These are phyloP conservation scores for Aspergillus brasiliensis DNA, from an alignment of 2,329 filamentous ascomycete genomes.

Conservation along the genomic window DNA sequence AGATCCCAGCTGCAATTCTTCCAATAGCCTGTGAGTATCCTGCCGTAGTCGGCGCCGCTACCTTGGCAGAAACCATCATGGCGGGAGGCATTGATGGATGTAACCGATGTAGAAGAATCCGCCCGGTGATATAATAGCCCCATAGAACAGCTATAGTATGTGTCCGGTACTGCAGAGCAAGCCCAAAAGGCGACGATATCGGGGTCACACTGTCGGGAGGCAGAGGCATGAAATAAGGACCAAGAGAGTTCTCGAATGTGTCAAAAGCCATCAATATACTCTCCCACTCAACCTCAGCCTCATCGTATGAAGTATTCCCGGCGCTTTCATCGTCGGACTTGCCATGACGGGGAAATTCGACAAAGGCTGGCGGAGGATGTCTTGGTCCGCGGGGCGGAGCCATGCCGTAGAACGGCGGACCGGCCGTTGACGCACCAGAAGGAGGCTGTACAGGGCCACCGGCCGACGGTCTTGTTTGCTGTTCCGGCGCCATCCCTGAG, in stretches of 20 bases:
- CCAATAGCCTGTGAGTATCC: conserved; percentile 74
- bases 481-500: conserved; percentile 14
- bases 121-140: conserved; percentile 82
- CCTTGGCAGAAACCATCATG: conserved; percentile 80
- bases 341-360: conserved; percentile 30
- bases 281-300: conserved; percentile 78
- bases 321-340: conserved; percentile 54
- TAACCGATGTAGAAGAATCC: conserved; percentile 77
- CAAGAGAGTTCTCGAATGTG: conserved; percentile 60
- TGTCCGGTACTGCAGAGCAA: conserved; percentile 77
- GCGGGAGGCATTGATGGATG: conserved; percentile 91
- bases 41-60: conserved; percentile 72
- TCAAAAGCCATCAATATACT: conserved; percentile 46
- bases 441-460: conserved; percentile 12
- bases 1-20: conserved; percentile 73
- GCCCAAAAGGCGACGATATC: conserved; percentile 74
- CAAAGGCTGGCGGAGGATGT: conserved; percentile 55
- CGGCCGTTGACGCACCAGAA: conserved; percentile 14
- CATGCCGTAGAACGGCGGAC: conserved; percentile 50
- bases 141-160: conserved; percentile 86
- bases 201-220: conserved; percentile 66
- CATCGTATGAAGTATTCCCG: conserved; percentile 65
- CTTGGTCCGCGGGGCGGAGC: conserved; percentile 45
- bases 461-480: conserved; percentile 14
- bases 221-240: conserved; percentile 75